These are phyloP conservation scores for Heliosperma pusillum DNA, from an alignment of 148 eudicot genomes.

Conservation along the genomic window DNA sequence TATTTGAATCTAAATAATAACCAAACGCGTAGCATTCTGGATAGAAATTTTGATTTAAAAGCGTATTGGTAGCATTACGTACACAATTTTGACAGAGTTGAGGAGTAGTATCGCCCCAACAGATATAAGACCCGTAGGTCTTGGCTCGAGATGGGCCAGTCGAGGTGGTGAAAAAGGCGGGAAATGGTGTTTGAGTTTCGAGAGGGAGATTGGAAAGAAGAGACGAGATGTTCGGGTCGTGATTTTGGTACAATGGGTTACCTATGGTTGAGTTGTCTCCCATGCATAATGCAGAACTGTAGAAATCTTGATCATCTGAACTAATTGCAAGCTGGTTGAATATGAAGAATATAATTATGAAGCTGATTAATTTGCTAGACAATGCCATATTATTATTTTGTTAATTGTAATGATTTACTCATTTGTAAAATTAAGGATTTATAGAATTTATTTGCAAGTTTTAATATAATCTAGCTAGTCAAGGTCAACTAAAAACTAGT, in stretches of 20 bases:
- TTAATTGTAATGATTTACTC: not conserved
- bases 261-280: constrained; percentile 7
- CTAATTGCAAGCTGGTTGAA: not conserved
- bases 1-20: not conserved
- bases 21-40: not conserved
- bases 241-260: not conserved
- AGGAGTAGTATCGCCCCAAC: constrained; percentile 11
- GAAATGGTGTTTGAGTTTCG: not conserved
- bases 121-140: constrained; percentile 23
- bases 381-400: not conserved
- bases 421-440: too few species aligned
- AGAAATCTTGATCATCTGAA: constrained; percentile 3
- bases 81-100: constrained; percentile 17
- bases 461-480: not conserved
- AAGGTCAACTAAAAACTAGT: not conserved
- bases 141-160: not conserved
- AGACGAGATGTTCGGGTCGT: constrained; percentile 1
- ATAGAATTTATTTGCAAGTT: too few species aligned
- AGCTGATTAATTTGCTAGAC: not conserved
- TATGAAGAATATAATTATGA: not conserved
- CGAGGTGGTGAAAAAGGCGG: constrained; percentile 14
- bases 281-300: not conserved
- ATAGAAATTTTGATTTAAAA: not conserved
- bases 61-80: not conserved
- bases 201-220: constrained; percentile 7